Conservation (phyloP, 768 basidiomycete genomes). For the Piloderma croceum region DNA sequence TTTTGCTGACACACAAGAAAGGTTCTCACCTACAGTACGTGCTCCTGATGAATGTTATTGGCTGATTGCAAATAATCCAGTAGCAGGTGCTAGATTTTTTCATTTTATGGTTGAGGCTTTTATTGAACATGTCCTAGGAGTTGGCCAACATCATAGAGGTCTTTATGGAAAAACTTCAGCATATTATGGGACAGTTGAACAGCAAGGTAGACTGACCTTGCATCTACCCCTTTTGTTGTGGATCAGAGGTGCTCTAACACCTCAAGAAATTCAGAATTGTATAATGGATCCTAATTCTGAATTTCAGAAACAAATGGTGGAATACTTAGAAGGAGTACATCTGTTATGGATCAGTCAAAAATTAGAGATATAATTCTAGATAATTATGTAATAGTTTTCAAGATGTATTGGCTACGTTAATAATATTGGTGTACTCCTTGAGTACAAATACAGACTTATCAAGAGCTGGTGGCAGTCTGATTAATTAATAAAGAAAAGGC, state of each 20-base stretch:
- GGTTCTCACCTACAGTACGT: slow-evolving; percentile 1
- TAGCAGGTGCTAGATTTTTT: too few relatives aligned
- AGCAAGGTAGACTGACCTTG: slow-evolving; percentile 17
- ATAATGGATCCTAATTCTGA: slow-evolving; percentile 7
- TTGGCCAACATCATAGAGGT: slow-evolving; percentile 1
- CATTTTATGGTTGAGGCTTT: slow-evolving; percentile 14
- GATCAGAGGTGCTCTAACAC: too few relatives aligned
- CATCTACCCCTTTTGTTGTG: too few relatives aligned
- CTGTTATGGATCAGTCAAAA: too few relatives aligned
- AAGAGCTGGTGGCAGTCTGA: too few relatives aligned
- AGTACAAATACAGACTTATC: too few relatives aligned
- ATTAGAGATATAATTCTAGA: too few relatives aligned
- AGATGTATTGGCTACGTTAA: too few relatives aligned
- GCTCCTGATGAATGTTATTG: neutral
- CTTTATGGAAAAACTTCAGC: slow-evolving; percentile 12
- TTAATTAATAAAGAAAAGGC: too few relatives aligned
- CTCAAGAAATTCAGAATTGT: slow-evolving; percentile 13
- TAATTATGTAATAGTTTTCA: too few relatives aligned
- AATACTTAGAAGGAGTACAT: slow-evolving; percentile 27
- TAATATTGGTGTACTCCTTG: too few relatives aligned
- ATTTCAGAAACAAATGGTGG: slow-evolving; percentile 14
- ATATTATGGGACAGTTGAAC: slow-evolving; percentile 18
- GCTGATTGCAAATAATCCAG: too few relatives aligned
- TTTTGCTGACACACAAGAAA: slow-evolving; percentile 8
- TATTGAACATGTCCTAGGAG: slow-evolving; percentile 9